These are phyloP conservation scores for Citrullus mucosospermus DNA, from an alignment of 306 rosid species.

Conservation along the genomic window DNA sequence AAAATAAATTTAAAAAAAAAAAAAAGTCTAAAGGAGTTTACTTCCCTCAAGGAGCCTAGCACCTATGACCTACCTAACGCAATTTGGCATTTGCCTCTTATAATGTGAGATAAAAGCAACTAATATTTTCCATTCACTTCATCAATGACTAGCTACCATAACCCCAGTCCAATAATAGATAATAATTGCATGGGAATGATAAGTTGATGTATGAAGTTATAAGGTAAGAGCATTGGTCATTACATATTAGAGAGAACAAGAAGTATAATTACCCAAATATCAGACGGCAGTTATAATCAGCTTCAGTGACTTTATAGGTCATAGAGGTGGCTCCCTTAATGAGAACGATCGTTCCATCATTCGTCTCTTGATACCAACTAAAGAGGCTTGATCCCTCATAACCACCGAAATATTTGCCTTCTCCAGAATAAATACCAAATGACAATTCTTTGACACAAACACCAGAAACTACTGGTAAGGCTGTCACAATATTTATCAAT, in stretches of 20 bases:
- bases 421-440: constrained; percentile 62
- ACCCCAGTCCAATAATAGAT: not conserved
- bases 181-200: not conserved
- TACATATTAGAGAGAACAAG: not conserved
- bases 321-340: constrained; percentile 53
- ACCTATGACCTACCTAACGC: not conserved
- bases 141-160: not conserved
- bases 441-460: constrained; percentile 57
- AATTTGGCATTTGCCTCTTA: not conserved
- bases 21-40: not conserved
- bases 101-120: not conserved
- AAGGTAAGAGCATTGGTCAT: not conserved
- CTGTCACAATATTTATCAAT: constrained; percentile 32
- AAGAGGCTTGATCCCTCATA: constrained; percentile 73
- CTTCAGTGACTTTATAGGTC: constrained; percentile 59
- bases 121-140: not conserved
- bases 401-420: constrained; percentile 96
- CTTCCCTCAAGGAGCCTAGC: not conserved
- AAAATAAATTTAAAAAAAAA: too few species aligned
- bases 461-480: constrained; percentile 66
- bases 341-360: constrained; percentile 53
- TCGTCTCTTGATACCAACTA: constrained; percentile 86
- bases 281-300: constrained; percentile 61
- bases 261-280: constrained; percentile 67
- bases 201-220: not conserved